phyloP scores from a whole-genome alignment of 345 rosid species.

The Acer negundo region DNA sequence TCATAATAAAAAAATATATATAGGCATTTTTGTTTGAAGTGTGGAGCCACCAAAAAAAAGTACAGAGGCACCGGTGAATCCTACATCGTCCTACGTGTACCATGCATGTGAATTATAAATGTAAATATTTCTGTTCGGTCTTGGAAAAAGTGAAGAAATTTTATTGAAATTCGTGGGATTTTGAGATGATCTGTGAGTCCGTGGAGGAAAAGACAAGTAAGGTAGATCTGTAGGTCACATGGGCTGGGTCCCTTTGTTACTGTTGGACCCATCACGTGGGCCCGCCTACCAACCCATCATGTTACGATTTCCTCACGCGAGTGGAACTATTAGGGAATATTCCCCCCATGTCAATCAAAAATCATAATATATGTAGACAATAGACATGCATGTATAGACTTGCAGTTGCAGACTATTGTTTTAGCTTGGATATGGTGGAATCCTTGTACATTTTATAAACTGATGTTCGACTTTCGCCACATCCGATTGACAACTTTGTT shows the following conservation, averaged over 20 bases:
- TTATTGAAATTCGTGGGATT: background rate
- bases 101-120: constrained; percentile 6
- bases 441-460: too few species aligned
- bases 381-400: too few species aligned
- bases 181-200: background rate
- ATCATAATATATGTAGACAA: too few species aligned
- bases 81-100: background rate
- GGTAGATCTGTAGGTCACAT: constrained; percentile 2
- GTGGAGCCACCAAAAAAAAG: background rate
- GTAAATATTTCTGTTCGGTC: background rate
- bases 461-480: too few species aligned
- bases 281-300: background rate
- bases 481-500: too few species aligned
- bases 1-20: too few species aligned
- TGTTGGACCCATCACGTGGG: constrained; percentile 12
- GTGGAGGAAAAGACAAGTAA: background rate
- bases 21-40: background rate
- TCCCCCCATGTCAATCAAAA: background rate
- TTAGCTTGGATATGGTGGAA: too few species aligned
- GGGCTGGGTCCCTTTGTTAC: constrained; percentile 15
- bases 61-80: background rate
- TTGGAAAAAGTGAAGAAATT: background rate
- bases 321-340: background rate
- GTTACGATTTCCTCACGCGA: background rate
- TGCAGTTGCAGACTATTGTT: too few species aligned